These are phyloP conservation scores for Apiospora koreana DNA, from an alignment of 2,329 filamentous ascomycete species.

Conservation along the genomic window DNA sequence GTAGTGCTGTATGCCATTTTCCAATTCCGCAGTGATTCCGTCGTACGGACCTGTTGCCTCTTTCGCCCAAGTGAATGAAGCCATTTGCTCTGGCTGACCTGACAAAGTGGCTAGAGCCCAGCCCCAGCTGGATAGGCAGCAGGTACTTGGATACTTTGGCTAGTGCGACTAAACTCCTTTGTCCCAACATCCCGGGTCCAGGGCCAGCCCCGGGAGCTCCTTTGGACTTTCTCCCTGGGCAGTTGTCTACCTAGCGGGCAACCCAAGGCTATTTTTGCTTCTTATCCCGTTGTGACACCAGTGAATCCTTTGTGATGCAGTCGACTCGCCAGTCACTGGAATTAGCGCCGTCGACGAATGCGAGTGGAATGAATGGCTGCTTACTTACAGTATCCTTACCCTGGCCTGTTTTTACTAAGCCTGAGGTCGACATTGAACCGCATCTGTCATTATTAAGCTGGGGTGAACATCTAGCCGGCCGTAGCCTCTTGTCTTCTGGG, in stretches of 20 bases:
- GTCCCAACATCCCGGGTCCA: not conserved
- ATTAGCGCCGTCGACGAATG: not conserved
- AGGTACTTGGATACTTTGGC: not conserved
- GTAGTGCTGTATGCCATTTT: not conserved
- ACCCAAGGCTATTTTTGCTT: not conserved
- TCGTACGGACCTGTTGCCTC: not conserved
- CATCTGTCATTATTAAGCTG: too few species aligned
- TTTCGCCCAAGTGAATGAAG: not conserved
- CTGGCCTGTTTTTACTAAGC: too few species aligned
- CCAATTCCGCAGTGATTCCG: not conserved
- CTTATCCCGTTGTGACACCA: not conserved
- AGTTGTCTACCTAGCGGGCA: not conserved
- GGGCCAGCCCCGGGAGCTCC: not conserved
- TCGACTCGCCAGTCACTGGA: not conserved
- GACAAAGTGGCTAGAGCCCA: not conserved
- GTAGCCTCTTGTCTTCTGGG: too few species aligned
- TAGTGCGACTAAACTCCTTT: not conserved
- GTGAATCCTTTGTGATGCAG: not conserved
- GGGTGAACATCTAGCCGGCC: too few species aligned
- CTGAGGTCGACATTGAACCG: too few species aligned
- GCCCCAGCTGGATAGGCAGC: not conserved
- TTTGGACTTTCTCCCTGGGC: not conserved
- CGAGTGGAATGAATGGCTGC: not conserved
- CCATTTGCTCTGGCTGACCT: not conserved
- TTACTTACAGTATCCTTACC: not conserved